phyloP scores from a whole-genome alignment of 2,329 filamentous ascomycete species.

The Xylariales sp. region DNA sequence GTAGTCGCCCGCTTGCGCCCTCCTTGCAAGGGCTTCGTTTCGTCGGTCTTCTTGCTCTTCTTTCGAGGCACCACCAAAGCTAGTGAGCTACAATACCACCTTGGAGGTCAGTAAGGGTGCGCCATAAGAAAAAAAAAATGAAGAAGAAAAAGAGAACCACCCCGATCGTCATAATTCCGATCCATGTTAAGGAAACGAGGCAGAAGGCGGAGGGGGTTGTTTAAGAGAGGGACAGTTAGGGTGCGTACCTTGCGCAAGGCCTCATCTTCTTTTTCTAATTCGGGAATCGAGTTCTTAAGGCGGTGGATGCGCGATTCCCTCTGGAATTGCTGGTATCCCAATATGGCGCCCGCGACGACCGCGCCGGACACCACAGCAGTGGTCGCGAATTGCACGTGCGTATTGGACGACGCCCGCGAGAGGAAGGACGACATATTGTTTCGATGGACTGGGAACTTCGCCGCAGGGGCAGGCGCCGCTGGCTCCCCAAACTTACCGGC shows the following conservation, averaged over 20 bases:
- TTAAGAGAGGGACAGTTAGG: too few species aligned
- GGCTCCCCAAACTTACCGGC: too few species aligned
- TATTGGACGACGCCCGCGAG: conserved; percentile 37
- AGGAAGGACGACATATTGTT: conserved; percentile 32
- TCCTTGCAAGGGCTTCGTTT: conserved; percentile 52
- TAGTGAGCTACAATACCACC: conserved; percentile 58
- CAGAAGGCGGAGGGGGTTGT: too few species aligned
- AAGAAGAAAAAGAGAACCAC: neutral
- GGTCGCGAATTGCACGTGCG: conserved; percentile 59
- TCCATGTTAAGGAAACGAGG: too few species aligned
- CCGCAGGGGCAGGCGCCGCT: too few species aligned
- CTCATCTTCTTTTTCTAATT: conserved; percentile 24
- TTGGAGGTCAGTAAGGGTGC: conserved; percentile 15
- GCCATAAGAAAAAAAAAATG: neutral
- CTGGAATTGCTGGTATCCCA: conserved; percentile 59
- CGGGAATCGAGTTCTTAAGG: conserved; percentile 58
- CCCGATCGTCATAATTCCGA: too few species aligned
- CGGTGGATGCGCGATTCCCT: conserved; percentile 48
- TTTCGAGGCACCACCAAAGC: conserved; percentile 51
- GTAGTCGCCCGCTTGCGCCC: conserved; percentile 60
- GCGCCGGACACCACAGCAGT: conserved; percentile 65
- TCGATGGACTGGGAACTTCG: too few species aligned
- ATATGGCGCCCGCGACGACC: conserved; percentile 54
- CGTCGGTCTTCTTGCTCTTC: conserved; percentile 58
- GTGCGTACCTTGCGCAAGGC: conserved; percentile 33